A percentile compares a stretch with the other conserved stretches of the same genome.
Conservation (phyloP, 2,329 filamentous ascomycete genomes). For the Beauveria asiatica region DNA sequence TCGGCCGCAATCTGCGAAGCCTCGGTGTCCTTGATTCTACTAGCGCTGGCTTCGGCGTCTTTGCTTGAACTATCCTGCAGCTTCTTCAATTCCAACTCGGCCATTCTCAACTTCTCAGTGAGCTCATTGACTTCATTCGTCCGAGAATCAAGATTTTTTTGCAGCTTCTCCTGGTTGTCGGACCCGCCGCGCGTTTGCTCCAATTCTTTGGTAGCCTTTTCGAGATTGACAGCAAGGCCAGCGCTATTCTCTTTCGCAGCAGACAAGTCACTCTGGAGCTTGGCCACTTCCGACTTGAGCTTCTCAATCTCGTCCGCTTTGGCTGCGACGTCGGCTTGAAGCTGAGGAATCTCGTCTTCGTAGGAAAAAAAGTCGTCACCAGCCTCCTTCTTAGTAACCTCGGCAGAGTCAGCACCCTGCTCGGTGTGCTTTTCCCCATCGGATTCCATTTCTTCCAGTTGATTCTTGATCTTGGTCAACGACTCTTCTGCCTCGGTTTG, state of each 20-base stretch:
- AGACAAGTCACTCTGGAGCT: conserved; percentile 61
- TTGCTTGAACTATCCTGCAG: conserved; percentile 30
- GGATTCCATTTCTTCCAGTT: conserved; percentile 48
- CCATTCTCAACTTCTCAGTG: conserved; percentile 38
- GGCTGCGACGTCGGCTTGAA: conserved; percentile 66
- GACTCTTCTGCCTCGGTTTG: conserved; percentile 59
- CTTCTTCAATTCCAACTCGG: conserved; percentile 36
- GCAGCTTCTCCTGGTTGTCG: conserved; percentile 35
- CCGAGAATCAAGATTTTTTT: conserved; percentile 40
- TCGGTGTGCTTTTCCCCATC: conserved; percentile 34
- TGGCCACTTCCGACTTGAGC: conserved; percentile 60
- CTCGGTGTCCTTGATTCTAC: conserved; percentile 28
- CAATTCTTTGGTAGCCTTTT: conserved; percentile 58
- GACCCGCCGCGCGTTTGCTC: conserved; percentile 35
- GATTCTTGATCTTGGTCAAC: conserved; percentile 51
- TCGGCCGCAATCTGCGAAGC: conserved; percentile 26
- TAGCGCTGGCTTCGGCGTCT: conserved; percentile 23
- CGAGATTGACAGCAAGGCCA: conserved; percentile 57
- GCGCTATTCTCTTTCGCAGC: conserved; percentile 62
- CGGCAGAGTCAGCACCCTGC: background rate
- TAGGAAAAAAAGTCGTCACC: conserved; percentile 84
- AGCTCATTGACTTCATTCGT: conserved; percentile 41
- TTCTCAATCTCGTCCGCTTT: conserved; percentile 62
- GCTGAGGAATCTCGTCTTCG: conserved; percentile 73
- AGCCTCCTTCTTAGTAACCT: conserved; percentile 19